Evolutionary conservation across 306 rosid species (phyloP).

Genomic region (Vachellia collinsii): DNA sequence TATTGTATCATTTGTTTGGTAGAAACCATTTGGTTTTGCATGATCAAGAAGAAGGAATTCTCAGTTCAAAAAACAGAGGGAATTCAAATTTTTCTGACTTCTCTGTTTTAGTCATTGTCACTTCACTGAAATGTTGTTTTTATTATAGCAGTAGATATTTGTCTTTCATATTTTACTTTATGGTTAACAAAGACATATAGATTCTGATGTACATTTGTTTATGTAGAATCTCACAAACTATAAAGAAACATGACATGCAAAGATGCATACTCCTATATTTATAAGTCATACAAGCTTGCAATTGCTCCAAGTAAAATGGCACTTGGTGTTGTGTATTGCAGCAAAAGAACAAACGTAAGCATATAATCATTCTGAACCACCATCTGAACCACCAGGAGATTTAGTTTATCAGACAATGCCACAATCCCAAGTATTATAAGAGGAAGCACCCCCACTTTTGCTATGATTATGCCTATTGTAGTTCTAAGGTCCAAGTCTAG

Average conservation of each 20-base stretch:
- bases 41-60: no score
- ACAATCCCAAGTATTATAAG: conserved; percentile 54
- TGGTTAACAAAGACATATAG: background rate
- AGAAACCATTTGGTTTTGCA: background rate
- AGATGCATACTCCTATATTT: no score
- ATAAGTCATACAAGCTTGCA: conserved; percentile 43
- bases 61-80: no score
- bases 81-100: background rate
- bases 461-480: conserved; percentile 53
- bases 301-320: conserved; percentile 68
- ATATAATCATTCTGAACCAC: conserved; percentile 48
- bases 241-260: no score
- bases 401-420: conserved; percentile 42
- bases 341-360: conserved; percentile 56
- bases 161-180: background rate
- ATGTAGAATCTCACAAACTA: background rate
- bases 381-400: conserved; percentile 49
- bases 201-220: background rate
- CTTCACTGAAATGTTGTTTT: background rate
- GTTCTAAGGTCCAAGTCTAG: conserved; percentile 57
- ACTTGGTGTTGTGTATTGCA: conserved; percentile 68
- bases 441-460: conserved; percentile 65
- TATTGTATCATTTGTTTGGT: background rate
- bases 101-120: background rate
- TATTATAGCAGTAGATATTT: background rate